These are phyloP conservation scores for Venturiaceae sp. DNA, from an alignment of 2,329 filamentous ascomycete genomes.

Conservation along the genomic window DNA sequence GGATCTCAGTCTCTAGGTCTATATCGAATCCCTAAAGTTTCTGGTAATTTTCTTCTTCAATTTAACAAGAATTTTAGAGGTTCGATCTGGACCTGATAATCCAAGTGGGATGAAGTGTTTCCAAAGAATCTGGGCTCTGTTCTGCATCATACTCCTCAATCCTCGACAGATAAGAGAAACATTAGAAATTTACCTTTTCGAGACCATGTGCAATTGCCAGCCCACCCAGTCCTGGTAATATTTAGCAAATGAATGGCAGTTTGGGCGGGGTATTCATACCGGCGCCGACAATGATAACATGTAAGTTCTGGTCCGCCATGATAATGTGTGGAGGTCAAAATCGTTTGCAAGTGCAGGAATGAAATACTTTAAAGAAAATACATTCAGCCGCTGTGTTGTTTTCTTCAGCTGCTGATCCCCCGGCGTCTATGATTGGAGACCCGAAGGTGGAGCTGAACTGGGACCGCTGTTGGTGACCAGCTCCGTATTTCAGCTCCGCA, in stretches of 20 bases:
- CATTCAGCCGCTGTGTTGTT: not conserved
- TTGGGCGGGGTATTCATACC: not conserved
- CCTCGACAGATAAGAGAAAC: too few relatives aligned
- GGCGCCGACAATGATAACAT: slow-evolving; percentile 6
- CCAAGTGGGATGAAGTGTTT: too few relatives aligned
- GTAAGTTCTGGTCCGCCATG: slow-evolving; percentile 2
- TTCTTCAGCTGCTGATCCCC: not conserved
- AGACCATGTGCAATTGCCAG: slow-evolving; percentile 7
- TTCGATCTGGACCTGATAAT: too few relatives aligned
- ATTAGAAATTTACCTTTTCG: slow-evolving; percentile 5
- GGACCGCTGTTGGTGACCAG: not conserved
- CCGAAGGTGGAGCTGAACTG: not conserved
- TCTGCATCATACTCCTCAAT: too few relatives aligned
- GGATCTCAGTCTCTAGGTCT: too few relatives aligned
- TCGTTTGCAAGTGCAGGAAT: too few relatives aligned
- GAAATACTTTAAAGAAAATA: not conserved
- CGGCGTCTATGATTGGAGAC: not conserved
- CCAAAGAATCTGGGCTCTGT: too few relatives aligned
- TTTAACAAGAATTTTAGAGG: too few relatives aligned
- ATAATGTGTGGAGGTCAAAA: not conserved
- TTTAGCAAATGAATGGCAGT: not conserved
- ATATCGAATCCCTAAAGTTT: too few relatives aligned
- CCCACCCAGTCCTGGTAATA: slow-evolving; percentile 1
- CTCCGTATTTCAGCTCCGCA: not conserved
- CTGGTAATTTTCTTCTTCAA: too few relatives aligned